These are phyloP conservation scores for Botryotinia convoluta DNA, from an alignment of 2,329 filamentous ascomycete species.

Conservation along the genomic window DNA sequence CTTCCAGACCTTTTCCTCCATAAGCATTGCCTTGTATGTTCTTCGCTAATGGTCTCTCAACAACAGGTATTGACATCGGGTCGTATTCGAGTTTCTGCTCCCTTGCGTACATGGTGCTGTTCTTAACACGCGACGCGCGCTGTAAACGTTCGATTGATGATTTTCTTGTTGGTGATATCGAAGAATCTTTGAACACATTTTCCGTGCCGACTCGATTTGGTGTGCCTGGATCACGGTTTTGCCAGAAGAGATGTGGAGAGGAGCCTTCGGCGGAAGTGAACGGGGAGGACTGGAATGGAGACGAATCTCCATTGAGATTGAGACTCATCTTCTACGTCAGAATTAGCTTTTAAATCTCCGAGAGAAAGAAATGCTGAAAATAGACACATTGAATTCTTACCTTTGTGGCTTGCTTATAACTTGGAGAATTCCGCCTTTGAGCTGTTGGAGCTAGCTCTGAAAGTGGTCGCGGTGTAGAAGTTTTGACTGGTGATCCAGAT, in stretches of 20 bases:
- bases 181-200: constrained; percentile 61
- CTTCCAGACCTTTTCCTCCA: constrained; percentile 54
- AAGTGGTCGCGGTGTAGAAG: constrained; percentile 68
- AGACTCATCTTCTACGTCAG: constrained; percentile 55
- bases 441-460: constrained; percentile 86
- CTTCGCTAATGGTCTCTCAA: constrained; percentile 79
- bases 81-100: constrained; percentile 94
- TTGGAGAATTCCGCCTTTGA: constrained; percentile 86
- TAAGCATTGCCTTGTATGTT: constrained; percentile 70
- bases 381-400: constrained; percentile 46
- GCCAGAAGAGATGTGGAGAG: constrained; percentile 90
- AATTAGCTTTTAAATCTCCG: constrained; percentile 35
- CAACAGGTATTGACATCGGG: constrained; percentile 69
- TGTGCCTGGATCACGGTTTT: constrained; percentile 67
- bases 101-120: constrained; percentile 93
- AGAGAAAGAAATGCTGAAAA: constrained; percentile 25
- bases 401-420: constrained; percentile 75
- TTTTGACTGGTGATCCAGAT: constrained; percentile 59
- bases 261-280: constrained; percentile 56
- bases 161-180: constrained; percentile 68
- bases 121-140: constrained; percentile 91
- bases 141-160: constrained; percentile 95
- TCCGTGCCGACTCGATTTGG: constrained; percentile 64
- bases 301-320: constrained; percentile 67
- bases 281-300: constrained; percentile 83